These are phyloP conservation scores for Phylloporus sp. DNA, from an alignment of 768 basidiomycete species.

Conservation along the genomic window DNA sequence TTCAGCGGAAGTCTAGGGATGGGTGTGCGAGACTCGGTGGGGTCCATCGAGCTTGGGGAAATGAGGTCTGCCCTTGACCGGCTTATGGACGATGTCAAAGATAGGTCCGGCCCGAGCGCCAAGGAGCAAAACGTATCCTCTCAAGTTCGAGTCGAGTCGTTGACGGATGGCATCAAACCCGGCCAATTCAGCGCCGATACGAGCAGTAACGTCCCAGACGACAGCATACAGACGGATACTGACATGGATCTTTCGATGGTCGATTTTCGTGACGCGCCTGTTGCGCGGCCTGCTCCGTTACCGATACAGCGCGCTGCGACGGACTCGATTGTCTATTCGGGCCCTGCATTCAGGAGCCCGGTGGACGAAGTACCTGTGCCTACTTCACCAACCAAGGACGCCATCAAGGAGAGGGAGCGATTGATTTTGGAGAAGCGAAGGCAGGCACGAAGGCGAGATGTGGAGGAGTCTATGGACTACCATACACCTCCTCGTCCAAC, in stretches of 20 bases:
- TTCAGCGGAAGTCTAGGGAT: conserved; percentile 21
- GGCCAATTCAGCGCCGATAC: conserved; percentile 32
- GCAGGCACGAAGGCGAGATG: conserved; percentile 52
- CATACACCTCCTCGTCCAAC: conserved; percentile 30
- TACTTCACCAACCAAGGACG: conserved; percentile 56
- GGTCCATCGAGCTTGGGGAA: conserved; percentile 56
- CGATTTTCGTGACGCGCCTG: conserved; percentile 20
- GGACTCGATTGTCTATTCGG: conserved; percentile 37
- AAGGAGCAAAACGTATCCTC: conserved; percentile 10
- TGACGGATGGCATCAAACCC: conserved; percentile 31
- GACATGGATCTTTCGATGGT: conserved; percentile 29
- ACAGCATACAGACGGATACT: conserved; percentile 29
- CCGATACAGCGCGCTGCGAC: conserved; percentile 48
- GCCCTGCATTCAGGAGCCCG: conserved; percentile 33
- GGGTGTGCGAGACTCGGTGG: conserved; percentile 37
- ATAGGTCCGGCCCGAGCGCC: conserved; percentile 23
- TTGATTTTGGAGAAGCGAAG: conserved; percentile 68
- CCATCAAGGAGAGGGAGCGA: conserved; percentile 59
- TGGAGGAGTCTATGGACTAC: conserved; percentile 37
- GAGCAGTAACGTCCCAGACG: conserved; percentile 30
- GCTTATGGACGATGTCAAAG: conserved; percentile 62
- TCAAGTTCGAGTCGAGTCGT: conserved; percentile 24
- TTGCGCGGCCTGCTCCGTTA: conserved; percentile 15
- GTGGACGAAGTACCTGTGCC: conserved; percentile 33
- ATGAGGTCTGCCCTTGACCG: conserved; percentile 71